Conservation (phyloP, 1,139 yeast species). For the Martiniozyma asiatica region DNA sequence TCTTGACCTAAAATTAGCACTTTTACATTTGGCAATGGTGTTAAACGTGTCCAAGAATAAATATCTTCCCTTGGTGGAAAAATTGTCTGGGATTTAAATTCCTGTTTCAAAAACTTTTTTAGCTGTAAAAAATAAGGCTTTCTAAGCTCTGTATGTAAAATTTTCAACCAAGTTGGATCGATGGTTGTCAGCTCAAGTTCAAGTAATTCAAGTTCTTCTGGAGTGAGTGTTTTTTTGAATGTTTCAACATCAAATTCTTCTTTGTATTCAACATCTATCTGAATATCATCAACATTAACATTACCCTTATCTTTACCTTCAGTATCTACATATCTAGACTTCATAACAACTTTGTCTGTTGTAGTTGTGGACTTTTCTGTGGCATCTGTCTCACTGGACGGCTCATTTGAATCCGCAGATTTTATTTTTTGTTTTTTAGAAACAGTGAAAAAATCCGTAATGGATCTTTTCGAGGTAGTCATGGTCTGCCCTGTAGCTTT, state of each 20-base stretch:
- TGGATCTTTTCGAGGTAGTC: no score
- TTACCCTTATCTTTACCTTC: no score
- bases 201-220: conserved; percentile 43
- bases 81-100: conserved; percentile 26
- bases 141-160: conserved; percentile 58
- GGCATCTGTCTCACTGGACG: no score
- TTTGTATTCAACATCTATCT: no score
- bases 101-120: conserved; percentile 42
- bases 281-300: no score
- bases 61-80: conserved; percentile 72
- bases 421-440: background rate
- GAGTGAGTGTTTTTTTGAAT: conserved; percentile 44
- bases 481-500: no score
- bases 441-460: no score
- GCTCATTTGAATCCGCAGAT: no score
- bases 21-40: conserved; percentile 64
- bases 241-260: conserved; percentile 30
- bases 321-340: no score
- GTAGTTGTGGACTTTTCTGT: no score
- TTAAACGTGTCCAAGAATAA: conserved; percentile 88
- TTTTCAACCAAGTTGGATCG: conserved; percentile 69
- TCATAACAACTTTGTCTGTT: no score
- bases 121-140: conserved; percentile 77
- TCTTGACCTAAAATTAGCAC: conserved; percentile 90
- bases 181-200: conserved; percentile 57